Base-by-base conservation (phyloP, 768 basidiomycete genomes). In the Trichaptum fuscoviolaceum region DNA sequence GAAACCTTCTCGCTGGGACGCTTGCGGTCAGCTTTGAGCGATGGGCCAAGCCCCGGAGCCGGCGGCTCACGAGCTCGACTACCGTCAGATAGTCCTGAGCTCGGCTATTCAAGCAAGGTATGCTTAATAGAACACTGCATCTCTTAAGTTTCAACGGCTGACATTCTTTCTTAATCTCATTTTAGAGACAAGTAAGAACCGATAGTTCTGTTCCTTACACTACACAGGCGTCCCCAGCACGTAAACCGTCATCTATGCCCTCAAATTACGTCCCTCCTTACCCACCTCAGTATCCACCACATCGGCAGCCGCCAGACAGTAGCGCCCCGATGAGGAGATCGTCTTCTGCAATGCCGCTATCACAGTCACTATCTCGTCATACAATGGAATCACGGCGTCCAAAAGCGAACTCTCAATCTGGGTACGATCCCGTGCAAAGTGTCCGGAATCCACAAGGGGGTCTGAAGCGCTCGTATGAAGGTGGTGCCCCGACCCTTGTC, bases 1-100 rank as follows among this genome's bases (percentile, higher is more conserved):
- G 78, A 70, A 77, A 82, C 65, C 67, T 86, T 70, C 81, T 69
- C 78, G 80, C 68, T 77, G 81, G 35, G 77, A 76, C 58, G 75
- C 84, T 62, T 74, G 71, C 61, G 79, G 83, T 68, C 81, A 82
- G 59, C 59, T 62, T 72, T 34, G 9, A 70, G 71, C 58, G 72
- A 71, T 30, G 71, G 42, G 42, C 42, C 42, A 52, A 52, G 42
- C 42, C 42, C 42, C 10, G 42, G 42, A 52, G 42, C 42, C 42
- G 42, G 42, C 10, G 70, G 65, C 69, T 62, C 71, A 42, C 73
- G 73, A 61, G 67, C 69, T 36, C 70, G 73, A 58, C 66, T 72
- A 27, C 25, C 65, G 12, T 65, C 65, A 7, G 68, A 73, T 68
- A 67, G 71, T 77, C 62, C 76, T 78, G 73, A 76, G 77, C 35